Evolutionary conservation across 345 rosid genomes (phyloP), one percentile per base, ranked within the genome.

Genomic region (Firmiana major): DNA sequence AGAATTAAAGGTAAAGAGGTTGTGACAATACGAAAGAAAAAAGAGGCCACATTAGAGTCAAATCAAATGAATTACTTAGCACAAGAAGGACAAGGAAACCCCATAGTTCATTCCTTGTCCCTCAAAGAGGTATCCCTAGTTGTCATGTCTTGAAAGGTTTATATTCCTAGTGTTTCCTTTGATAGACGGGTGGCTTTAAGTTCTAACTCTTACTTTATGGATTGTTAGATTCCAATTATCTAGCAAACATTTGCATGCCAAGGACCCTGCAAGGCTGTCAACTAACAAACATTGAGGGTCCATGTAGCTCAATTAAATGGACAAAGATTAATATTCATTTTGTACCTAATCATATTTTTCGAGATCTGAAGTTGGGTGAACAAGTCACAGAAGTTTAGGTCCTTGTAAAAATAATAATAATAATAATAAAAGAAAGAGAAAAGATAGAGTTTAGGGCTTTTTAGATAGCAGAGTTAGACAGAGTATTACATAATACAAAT

Each of bases 41-140:
- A 16, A 5, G 9, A 45, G 43, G 43, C 7, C 10, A 71, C 26
- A 31, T 71, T 71, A 28, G 43, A 31, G 60, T 71, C 60, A 51
- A 51, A 71, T 71, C 74, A 71, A 48, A 48, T 46, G 58, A 69
- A 49, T 4, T 70, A 51, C 21, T 17, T 51, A 71, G 45, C 60
- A 28, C 74, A 49, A 17, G 1, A 24, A 59, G 63, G 63, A 59
- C 63, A 59, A 3, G 7, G 36, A 11, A 53, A 24, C 63, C 63
- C 63, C 63, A 11, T 59, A 26, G 16, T 59, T 59, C 42, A 31
- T 31, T 26, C 36, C 28, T 24, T 15, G 36, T 59, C 36, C 36
- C 63, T 59, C 63, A 59, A 59, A 59, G 63, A 24, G 63, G 36
- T 24, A 24, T 7, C 63, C 7, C 2, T 59, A 24, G 10, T 59